phyloP scores from a whole-genome alignment of 1,284 basidiomycete species.

The Ceratobasidium sp. region DNA sequence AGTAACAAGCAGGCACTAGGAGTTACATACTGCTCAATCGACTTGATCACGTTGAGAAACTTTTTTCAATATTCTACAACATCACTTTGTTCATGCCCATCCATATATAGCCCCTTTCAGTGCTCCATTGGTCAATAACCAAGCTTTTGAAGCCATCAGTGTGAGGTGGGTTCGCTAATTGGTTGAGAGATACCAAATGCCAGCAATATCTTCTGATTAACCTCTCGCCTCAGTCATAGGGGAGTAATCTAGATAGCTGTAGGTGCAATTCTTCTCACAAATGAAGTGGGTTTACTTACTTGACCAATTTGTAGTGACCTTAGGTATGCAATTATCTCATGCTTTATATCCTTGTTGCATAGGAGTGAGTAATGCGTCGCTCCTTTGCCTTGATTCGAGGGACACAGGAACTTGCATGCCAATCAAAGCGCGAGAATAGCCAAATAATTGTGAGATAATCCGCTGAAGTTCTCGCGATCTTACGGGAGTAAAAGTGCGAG shows the following conservation, averaged over 20 bases:
- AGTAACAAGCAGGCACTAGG: not conserved
- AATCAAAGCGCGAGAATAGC: no score
- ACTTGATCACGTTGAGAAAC: not conserved
- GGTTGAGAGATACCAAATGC: no score
- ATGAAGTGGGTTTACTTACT: not conserved
- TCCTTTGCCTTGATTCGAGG: not conserved
- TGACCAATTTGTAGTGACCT: not conserved
- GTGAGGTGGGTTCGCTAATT: conserved; percentile 3
- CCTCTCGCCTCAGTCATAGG: not conserved
- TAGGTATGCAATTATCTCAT: not conserved
- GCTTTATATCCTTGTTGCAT: not conserved
- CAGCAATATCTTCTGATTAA: not conserved
- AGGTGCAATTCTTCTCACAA: not conserved
- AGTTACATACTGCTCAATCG: not conserved
- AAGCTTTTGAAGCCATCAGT: conserved; percentile 18
- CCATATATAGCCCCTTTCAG: conserved; percentile 30
- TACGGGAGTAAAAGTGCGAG: no score
- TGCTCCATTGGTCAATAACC: conserved; percentile 6
- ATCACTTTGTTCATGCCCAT: conserved; percentile 33
- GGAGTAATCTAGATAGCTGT: not conserved
- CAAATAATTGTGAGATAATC: no score
- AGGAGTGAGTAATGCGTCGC: conserved; percentile 3
- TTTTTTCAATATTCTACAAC: conserved; percentile 29
- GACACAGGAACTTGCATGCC: no score
- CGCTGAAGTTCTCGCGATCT: no score